Conservation (phyloP, 2,329 filamentous ascomycete genomes). For the Fusarium sp. region DNA sequence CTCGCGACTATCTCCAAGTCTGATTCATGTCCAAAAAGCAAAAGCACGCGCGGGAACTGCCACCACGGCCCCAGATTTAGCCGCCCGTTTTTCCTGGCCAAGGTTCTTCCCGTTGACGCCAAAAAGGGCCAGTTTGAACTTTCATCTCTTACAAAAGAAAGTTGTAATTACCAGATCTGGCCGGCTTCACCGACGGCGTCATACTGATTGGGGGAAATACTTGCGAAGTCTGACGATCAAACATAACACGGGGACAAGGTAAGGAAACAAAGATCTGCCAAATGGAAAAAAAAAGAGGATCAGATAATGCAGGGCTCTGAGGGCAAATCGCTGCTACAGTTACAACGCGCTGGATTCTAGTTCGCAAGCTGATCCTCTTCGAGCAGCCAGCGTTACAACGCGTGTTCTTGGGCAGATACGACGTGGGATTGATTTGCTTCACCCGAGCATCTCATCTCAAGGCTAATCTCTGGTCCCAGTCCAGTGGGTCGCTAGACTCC, state of each 20-base stretch:
- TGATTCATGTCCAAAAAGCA: conserved; percentile 23
- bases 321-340: conserved; percentile 8
- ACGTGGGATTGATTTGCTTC: conserved; percentile 28
- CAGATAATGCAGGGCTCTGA: conserved; percentile 5
- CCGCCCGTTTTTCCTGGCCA: conserved; percentile 24
- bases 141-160: not conserved
- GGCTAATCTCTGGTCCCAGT: conserved; percentile 17
- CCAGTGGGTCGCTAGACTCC: conserved; percentile 20
- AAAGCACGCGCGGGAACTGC: conserved; percentile 24
- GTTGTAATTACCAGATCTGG: not conserved
- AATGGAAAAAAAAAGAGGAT: conserved; percentile 11
- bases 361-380: conserved; percentile 27
- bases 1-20: not conserved
- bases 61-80: conserved; percentile 34
- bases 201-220: conserved; percentile 3
- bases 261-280: conserved; percentile 14
- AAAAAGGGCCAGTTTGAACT: not conserved
- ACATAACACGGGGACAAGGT: conserved; percentile 1
- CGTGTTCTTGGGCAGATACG: conserved; percentile 3
- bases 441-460: conserved; percentile 34
- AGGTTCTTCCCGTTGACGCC: conserved; percentile 14
- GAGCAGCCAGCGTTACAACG: conserved; percentile 19
- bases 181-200: not conserved
- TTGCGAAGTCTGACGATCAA: conserved; percentile 29
- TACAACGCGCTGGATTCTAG: conserved; percentile 6